Base-by-base conservation (phyloP, 768 basidiomycete genomes). In the Boletus eberwhitei region DNA sequence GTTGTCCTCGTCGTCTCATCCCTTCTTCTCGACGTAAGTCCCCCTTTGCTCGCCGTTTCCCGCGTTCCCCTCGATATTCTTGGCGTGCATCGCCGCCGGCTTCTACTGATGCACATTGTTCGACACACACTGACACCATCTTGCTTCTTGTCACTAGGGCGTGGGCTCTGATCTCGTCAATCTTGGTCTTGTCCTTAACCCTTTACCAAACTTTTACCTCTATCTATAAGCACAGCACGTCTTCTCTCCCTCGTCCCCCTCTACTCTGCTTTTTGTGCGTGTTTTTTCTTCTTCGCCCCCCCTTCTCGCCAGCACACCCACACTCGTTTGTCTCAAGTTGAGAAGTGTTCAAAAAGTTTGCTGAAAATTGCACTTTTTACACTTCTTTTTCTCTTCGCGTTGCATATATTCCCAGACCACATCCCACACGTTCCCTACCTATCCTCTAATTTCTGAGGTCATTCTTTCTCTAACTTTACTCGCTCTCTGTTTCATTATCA, bases 381-480 rank as follows among this genome's bases (percentile, higher is more conserved):
- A 58, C 63, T 65, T 61, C 52, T 34, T 59, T 59, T 24, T 11
- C 19, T 22, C 13, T 60, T 58, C 52, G 48, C 59, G 58, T 69
- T 59, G 49, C 66, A 68, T 68, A 66, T 61, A 55, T 66, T 64
- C 55, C 59, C 61, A 61, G 48, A 48, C 54, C 73, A 69, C 60
- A 63, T 17, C 57, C 67, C 72, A 71, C 75, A 77, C 78, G 74
- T 70, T 79, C 79, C 60, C 76, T 77, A 75, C 64, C 70, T 40
- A 56, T 60, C 47, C 60, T 72, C 64, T 72, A 2, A 34, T 61
- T 69, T 65, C 60, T 55, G 67, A 65, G 69, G 61, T 71, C 57
- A 71, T 79, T 78, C 78, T 72, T 76, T 77, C 79, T 76, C 80
- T 83, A 77, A 79, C 78, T 75, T 74, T 71, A 76, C 75, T 73